These are phyloP conservation scores for Blastobotrys americana DNA, from an alignment of 805 yeast genomes.

Conservation along the genomic window DNA sequence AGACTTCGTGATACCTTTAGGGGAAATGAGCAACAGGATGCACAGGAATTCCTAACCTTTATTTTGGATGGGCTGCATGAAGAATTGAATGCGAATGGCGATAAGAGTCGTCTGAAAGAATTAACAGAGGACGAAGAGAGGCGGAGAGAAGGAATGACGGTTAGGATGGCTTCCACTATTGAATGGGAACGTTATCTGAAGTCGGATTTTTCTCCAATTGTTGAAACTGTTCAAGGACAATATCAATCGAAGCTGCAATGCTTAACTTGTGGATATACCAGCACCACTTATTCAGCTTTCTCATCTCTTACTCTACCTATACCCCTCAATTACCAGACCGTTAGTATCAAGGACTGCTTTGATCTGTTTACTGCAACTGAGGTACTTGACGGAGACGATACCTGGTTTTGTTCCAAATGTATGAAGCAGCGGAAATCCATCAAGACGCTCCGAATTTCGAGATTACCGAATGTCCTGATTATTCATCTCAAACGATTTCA, in stretches of 20 bases:
- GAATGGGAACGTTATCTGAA: conserved; percentile 89
- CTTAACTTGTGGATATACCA: conserved; percentile 60
- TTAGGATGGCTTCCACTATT: conserved; percentile 73
- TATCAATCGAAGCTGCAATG: conserved; percentile 73
- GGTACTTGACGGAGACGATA: conserved; percentile 64
- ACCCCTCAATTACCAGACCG: conserved; percentile 39
- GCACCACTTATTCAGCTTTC: conserved; percentile 82
- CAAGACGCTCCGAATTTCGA: conserved; percentile 63
- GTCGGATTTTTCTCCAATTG: conserved; percentile 70
- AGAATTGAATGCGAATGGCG: conserved; percentile 65
- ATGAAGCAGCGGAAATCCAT: conserved; percentile 54
- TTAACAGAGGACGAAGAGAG: conserved; percentile 66
- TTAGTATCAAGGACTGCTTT: conserved; percentile 56
- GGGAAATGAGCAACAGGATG: conserved; percentile 73
- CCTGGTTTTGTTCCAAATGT: conserved; percentile 81
- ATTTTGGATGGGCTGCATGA: conserved; percentile 73
- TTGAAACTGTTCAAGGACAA: conserved; percentile 84
- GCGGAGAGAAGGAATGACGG: conserved; percentile 61
- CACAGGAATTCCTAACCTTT: conserved; percentile 73
- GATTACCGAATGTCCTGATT: conserved; percentile 73
- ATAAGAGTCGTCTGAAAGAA: conserved; percentile 47
- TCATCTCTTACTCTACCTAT: conserved; percentile 75
- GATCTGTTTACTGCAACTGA: conserved; percentile 72
- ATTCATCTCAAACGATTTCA: conserved; percentile 80
- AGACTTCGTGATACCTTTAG: conserved; percentile 57